A percentile compares a stretch with the other conserved stretches of the same genome.
These are phyloP conservation scores for Pseudogymnoascus sp. DNA, from an alignment of 2,329 filamentous ascomycete species.

Conservation along the genomic window DNA sequence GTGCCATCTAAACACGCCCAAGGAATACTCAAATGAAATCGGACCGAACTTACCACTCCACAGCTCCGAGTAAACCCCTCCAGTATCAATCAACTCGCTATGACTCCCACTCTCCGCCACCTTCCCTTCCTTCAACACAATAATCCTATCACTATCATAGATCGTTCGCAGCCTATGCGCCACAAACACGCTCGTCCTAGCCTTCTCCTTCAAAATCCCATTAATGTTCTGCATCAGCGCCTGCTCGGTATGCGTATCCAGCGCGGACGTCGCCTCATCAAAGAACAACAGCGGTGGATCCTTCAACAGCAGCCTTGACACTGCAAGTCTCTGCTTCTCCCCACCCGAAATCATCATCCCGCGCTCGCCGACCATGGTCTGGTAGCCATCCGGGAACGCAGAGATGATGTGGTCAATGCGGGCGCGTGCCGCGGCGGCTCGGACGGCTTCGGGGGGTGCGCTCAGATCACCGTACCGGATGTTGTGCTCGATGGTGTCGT, in stretches of 20 bases:
- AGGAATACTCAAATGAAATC: background rate
- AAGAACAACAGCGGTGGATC: slow-evolving; percentile 88
- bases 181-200: slow-evolving; percentile 85
- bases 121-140: slow-evolving; percentile 73
- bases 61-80: slow-evolving; percentile 76
- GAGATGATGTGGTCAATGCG: slow-evolving; percentile 76
- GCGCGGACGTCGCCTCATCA: slow-evolving; percentile 84
- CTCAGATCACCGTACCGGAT: slow-evolving; percentile 83
- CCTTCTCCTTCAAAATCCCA: slow-evolving; percentile 79
- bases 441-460: slow-evolving; percentile 63
- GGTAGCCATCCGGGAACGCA: slow-evolving; percentile 76
- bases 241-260: slow-evolving; percentile 91
- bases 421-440: slow-evolving; percentile 70
- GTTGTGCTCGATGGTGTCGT: slow-evolving; percentile 91
- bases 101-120: slow-evolving; percentile 91
- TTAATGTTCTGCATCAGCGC: slow-evolving; percentile 88
- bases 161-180: slow-evolving; percentile 89
- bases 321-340: slow-evolving; percentile 84
- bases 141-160: slow-evolving; percentile 85
- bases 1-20: background rate
- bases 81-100: slow-evolving; percentile 66
- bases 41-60: slow-evolving; percentile 64
- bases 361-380: slow-evolving; percentile 84
- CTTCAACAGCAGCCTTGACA: slow-evolving; percentile 76
- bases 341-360: slow-evolving; percentile 96